Evolutionary conservation across 768 basidiomycete genomes (phyloP).

Genomic region (Boletus patriciae): DNA sequence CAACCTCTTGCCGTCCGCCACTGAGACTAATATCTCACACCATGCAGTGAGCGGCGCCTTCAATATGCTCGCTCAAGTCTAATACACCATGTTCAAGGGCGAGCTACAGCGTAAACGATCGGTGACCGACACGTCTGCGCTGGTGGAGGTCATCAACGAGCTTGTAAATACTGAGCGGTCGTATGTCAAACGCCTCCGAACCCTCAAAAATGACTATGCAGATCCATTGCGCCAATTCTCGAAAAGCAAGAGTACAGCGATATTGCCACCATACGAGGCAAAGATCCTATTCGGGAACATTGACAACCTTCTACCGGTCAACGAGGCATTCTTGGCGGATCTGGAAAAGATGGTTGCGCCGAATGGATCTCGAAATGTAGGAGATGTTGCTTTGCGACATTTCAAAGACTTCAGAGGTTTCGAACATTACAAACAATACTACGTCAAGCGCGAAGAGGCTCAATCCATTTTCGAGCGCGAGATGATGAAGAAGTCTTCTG

Average conservation of each 20-base stretch:
- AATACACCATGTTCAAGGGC: constrained; percentile 21
- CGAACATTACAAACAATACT: constrained; percentile 89
- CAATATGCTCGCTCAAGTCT: constrained; percentile 8
- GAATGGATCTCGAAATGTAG: constrained; percentile 60
- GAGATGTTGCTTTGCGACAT: constrained; percentile 84
- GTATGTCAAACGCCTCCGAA: constrained; percentile 80
- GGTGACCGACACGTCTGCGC: constrained; percentile 60
- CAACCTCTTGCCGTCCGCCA: constrained; percentile 45
- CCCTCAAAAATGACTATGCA: constrained; percentile 86
- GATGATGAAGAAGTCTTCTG: constrained; percentile 72
- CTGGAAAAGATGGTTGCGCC: constrained; percentile 75
- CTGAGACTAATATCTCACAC: constrained; percentile 39
- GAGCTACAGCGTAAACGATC: constrained; percentile 50
- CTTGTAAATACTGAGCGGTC: constrained; percentile 86
- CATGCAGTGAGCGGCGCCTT: constrained; percentile 42
- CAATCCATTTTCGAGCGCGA: constrained; percentile 86
- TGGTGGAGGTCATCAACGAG: constrained; percentile 79
- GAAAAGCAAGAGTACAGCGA: constrained; percentile 77
- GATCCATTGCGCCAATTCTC: constrained; percentile 88
- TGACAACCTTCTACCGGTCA: constrained; percentile 84
- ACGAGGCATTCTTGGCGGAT: constrained; percentile 81
- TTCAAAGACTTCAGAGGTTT: constrained; percentile 84
- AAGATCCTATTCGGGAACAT: constrained; percentile 94
- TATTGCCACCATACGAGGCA: constrained; percentile 88
- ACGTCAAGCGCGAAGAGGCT: constrained; percentile 90